Evolutionary conservation across 2,329 filamentous ascomycete genomes (phyloP).

Genomic region (Pestalotiopsis sp.): DNA sequence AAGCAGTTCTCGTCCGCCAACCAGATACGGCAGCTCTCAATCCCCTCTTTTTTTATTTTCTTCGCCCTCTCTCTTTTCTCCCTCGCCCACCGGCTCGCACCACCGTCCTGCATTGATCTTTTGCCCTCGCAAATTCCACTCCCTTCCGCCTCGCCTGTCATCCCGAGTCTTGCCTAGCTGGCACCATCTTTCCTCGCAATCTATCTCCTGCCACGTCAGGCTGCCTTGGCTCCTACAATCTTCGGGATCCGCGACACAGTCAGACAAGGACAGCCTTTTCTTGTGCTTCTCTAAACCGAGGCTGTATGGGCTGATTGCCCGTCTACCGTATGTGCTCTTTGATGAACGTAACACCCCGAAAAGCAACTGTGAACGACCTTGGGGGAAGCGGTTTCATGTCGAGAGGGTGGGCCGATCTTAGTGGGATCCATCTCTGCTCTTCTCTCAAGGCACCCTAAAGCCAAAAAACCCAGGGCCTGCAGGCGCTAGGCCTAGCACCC

Average conservation of each 20-base stretch:
- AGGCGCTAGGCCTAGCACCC: neutral
- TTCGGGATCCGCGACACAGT: slow-evolving; percentile 4
- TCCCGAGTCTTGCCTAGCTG: neutral
- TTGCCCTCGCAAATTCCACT: neutral
- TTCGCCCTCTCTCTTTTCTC: neutral
- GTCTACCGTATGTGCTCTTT: neutral
- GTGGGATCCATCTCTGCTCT: neutral
- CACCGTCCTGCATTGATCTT: neutral
- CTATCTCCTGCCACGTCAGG: slow-evolving; percentile 12
- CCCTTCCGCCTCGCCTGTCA: slow-evolving; percentile 7
- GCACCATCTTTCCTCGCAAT: neutral
- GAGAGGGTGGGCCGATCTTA: neutral
- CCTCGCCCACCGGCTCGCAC: neutral
- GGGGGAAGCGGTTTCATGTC: neutral
- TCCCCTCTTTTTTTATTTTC: slow-evolving; percentile 3
- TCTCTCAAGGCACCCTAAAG: neutral
- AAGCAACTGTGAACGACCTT: neutral
- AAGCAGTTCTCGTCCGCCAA: slow-evolving; percentile 8
- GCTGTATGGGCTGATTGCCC: neutral
- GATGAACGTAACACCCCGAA: neutral
- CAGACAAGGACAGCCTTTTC: neutral
- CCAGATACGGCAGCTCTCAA: slow-evolving; percentile 12
- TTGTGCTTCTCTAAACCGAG: neutral
- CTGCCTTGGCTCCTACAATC: neutral
- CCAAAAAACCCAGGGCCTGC: neutral